These are phyloP conservation scores for Volvox carteri DNA, from an alignment of 163 green algal species.

Conservation along the genomic window DNA sequence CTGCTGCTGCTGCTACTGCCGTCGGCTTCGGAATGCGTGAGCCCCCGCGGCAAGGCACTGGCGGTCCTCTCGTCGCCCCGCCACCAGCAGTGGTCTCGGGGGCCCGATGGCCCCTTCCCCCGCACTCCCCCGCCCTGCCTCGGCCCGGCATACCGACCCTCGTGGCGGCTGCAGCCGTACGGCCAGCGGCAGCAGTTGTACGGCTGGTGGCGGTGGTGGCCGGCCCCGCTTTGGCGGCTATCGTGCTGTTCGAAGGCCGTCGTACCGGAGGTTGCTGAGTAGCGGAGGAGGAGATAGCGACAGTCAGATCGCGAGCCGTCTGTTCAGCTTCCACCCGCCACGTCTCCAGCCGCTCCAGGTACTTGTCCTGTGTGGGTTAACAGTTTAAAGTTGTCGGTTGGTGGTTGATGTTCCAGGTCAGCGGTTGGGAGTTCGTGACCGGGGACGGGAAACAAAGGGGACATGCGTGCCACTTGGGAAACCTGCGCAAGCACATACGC, in stretches of 20 bases:
- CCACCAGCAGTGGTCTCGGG: no score
- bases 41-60: background rate
- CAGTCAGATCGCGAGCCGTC: background rate
- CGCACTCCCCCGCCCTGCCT: background rate
- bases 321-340: constrained; percentile 53
- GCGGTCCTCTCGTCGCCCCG: background rate
- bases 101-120: background rate
- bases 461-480: no score
- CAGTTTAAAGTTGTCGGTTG: no score
- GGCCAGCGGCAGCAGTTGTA: background rate
- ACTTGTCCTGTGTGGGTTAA: constrained; percentile 35
- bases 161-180: background rate
- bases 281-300: background rate
- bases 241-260: background rate
- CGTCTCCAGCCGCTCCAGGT: constrained; percentile 46
- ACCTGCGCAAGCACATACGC: no score
- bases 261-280: background rate
- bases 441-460: no score
- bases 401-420: no score
- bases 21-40: background rate
- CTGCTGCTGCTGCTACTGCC: background rate
- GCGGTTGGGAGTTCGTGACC: no score
- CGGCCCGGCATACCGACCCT: background rate
- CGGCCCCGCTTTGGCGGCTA: background rate
- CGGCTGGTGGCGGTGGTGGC: background rate